phyloP scores from a whole-genome alignment of 495 filamentous ascomycete species.

The Penicillium paxilli region DNA sequence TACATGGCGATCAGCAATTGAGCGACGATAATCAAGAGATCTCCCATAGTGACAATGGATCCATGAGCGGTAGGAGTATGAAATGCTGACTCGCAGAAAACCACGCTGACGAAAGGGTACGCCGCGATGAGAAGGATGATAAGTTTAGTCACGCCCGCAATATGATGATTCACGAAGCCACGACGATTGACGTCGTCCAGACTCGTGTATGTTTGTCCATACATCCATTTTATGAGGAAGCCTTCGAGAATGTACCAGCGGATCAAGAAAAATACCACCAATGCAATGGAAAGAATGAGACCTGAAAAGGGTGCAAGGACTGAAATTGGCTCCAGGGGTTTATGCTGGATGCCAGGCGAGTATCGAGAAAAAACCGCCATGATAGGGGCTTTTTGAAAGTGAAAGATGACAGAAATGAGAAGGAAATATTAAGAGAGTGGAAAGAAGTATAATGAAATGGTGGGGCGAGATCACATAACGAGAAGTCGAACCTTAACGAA shows the following conservation, averaged over 20 bases:
- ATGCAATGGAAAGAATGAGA: slow-evolving; percentile 42
- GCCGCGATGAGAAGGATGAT: slow-evolving; percentile 41
- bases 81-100: slow-evolving; percentile 35
- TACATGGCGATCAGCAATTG: slow-evolving; percentile 52
- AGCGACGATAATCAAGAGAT: slow-evolving; percentile 40
- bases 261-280: slow-evolving; percentile 43
- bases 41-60: slow-evolving; percentile 38
- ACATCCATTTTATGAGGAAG: slow-evolving; percentile 37
- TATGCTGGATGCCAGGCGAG: not conserved
- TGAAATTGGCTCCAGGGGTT: slow-evolving; percentile 30
- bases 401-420: not conserved
- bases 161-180: slow-evolving; percentile 53
- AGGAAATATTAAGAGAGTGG: too few relatives aligned
- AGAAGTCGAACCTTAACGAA: too few relatives aligned
- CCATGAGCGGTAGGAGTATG: slow-evolving; percentile 29
- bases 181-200: slow-evolving; percentile 39
- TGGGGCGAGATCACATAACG: too few relatives aligned
- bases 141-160: slow-evolving; percentile 46
- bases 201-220: slow-evolving; percentile 34
- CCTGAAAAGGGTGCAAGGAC: slow-evolving; percentile 42
- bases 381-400: not conserved
- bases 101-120: slow-evolving; percentile 46
- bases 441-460: too few relatives aligned
- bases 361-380: not conserved
- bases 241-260: slow-evolving; percentile 46